phyloP scores from a whole-genome alignment of 2,329 filamentous ascomycete species.

The Chrysoporthe deuterocubensis region DNA sequence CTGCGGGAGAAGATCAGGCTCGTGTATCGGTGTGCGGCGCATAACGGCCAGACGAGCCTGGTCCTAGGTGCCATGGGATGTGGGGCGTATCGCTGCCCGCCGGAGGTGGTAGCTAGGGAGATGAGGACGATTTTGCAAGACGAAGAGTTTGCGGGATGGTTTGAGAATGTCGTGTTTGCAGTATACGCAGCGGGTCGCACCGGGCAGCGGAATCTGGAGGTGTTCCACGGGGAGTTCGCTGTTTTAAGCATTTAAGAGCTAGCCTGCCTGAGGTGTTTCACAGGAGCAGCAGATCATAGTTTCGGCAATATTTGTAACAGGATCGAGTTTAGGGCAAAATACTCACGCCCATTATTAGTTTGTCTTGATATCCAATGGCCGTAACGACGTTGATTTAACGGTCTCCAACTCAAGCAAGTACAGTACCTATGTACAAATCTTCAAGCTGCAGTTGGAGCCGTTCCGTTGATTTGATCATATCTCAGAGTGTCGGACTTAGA shows the following conservation, averaged over 20 bases:
- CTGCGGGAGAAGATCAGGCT: constrained; percentile 10
- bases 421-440: too few species aligned
- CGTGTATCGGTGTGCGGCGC: constrained; percentile 12
- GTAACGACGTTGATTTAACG: too few species aligned
- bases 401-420: too few species aligned
- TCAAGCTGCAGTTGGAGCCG: too few species aligned
- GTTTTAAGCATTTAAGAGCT: not conserved
- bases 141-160: constrained; percentile 12
- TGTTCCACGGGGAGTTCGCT: constrained; percentile 6
- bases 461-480: too few species aligned
- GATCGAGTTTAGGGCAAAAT: not conserved
- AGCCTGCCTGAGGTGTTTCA: not conserved
- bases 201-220: constrained; percentile 7
- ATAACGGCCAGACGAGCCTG: constrained; percentile 10
- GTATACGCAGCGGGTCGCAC: not conserved
- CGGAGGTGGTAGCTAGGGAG: constrained; percentile 8
- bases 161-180: constrained; percentile 12
- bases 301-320: too few species aligned
- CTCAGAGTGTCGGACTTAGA: too few species aligned
- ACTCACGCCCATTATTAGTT: too few species aligned
- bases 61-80: constrained; percentile 10
- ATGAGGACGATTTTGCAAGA: constrained; percentile 10
- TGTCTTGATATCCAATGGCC: too few species aligned
- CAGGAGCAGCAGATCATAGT: too few species aligned
- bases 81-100: constrained; percentile 11